phyloP scores from a whole-genome alignment of 805 yeast species.

The Ogataea nakhonphanomensis region DNA sequence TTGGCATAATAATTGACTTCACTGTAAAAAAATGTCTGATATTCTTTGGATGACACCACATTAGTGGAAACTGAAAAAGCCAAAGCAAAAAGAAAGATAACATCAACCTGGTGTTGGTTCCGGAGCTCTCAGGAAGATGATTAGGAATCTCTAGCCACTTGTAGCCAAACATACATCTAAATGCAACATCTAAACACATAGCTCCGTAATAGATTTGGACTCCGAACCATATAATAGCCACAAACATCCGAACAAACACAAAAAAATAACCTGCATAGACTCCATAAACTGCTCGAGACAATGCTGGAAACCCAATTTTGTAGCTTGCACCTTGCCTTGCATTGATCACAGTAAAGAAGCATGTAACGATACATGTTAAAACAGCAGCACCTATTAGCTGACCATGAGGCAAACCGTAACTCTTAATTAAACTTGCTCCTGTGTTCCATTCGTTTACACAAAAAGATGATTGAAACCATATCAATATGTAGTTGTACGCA shows the following conservation, averaged over 20 bases:
- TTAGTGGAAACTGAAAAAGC: conserved; percentile 22
- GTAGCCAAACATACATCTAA: conserved; percentile 23
- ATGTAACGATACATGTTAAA: conserved; percentile 11
- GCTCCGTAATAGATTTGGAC: conserved; percentile 38
- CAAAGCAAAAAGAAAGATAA: conserved; percentile 21
- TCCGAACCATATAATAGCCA: conserved; percentile 39
- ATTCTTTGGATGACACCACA: conserved; percentile 20
- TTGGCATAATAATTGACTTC: conserved; percentile 19
- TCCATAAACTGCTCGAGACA: conserved; percentile 37
- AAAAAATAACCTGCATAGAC: conserved; percentile 34
- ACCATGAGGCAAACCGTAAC: conserved; percentile 21
- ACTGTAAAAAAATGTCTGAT: conserved; percentile 20
- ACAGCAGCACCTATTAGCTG: conserved; percentile 20
- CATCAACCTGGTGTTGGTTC: conserved; percentile 18
- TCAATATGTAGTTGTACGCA: conserved; percentile 23
- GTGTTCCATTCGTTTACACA: conserved; percentile 33
- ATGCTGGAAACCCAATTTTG: conserved; percentile 37
- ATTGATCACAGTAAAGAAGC: conserved; percentile 14
- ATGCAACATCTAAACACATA: conserved; percentile 33
- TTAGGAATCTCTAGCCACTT: conserved; percentile 19
- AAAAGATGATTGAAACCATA: conserved; percentile 27
- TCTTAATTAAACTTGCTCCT: conserved; percentile 26
- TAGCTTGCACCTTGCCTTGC: conserved; percentile 23
- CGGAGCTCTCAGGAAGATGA: conserved; percentile 18
- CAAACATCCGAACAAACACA: conserved; percentile 35